These are phyloP conservation scores for Termitomyces sp. DNA, from an alignment of 768 basidiomycete species.

Conservation along the genomic window DNA sequence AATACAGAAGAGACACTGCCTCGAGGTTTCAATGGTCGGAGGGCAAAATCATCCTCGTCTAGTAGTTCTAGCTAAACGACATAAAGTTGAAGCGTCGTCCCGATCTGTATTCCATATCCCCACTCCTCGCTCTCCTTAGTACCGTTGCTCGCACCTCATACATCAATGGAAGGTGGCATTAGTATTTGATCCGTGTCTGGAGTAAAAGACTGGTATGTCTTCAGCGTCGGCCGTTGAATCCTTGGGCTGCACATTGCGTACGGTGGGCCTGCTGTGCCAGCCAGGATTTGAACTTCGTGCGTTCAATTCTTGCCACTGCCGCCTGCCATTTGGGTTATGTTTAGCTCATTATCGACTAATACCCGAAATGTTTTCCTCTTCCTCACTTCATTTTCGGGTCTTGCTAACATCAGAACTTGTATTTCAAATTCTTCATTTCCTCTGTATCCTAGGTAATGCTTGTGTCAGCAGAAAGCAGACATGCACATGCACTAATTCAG, in stretches of 20 bases:
- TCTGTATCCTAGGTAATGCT: too few species aligned
- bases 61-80: neutral
- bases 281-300: too few species aligned
- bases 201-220: neutral
- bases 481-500: too few species aligned
- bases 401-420: too few species aligned
- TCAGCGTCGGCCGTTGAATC: neutral
- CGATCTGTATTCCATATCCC: neutral
- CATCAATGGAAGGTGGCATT: neutral
- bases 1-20: neutral
- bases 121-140: neutral
- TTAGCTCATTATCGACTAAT: too few species aligned
- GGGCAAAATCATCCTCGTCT: slow-evolving; percentile 4
- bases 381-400: too few species aligned
- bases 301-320: too few species aligned
- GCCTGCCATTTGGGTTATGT: too few species aligned
- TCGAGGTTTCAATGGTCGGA: slow-evolving; percentile 21
- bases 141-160: neutral
- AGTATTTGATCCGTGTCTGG: neutral
- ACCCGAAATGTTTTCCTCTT: too few species aligned
- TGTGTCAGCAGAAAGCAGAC: too few species aligned
- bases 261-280: too few species aligned
- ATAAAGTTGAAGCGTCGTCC: neutral
- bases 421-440: too few species aligned
- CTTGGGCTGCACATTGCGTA: neutral